Evolutionary conservation across 2,329 filamentous ascomycete genomes (phyloP), one percentile per base, ranked within the genome.

Genomic region (Botrytis medusae): DNA sequence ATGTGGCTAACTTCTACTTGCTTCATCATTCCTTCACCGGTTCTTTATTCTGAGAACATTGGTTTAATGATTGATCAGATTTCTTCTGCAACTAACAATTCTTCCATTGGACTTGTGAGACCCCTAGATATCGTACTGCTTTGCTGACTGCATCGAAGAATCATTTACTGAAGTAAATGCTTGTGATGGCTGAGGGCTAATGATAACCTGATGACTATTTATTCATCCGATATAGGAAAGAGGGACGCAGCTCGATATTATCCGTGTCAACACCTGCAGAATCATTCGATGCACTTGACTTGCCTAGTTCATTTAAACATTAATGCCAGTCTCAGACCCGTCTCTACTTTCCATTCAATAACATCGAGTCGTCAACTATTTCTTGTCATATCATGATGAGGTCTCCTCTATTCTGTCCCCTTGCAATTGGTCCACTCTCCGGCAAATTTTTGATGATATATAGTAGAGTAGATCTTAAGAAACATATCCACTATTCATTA

Each of bases 81-180:
- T 37, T 71, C 69, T 71, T 64, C 59, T 71, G 69, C 69, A 51
- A 29, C 42, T 63, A 51, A 54, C 1, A 8, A 42, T 71, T 44
- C 67, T 69, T 59, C 67, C 67, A 69, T 64, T 71, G 46, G 44
- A 71, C 40, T 34, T 67, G 64, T 40, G 46, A 25, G 46, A 68
- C 37, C 16, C 34, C 16, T 54, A 25, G 8, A 71, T 20, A 57
- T 51, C 32, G 60, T 62, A 51, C 69, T 71, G 59, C 69, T 68
- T 64, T 63, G 69, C 59, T 71, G 69, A 71, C 69, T 64, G 69
- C 44, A 57, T 69, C 22, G 51, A 69, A 60, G 37, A 32, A 68
- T 48, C 51, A 70, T 61, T 46, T 29, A 69, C 54, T 61, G 40
- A 22, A 42, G 44, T 22, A 44, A 32, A 29, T 40, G 37, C 29